Base-by-base conservation (phyloP, 768 basidiomycete genomes). In the Paxillus involutus region DNA sequence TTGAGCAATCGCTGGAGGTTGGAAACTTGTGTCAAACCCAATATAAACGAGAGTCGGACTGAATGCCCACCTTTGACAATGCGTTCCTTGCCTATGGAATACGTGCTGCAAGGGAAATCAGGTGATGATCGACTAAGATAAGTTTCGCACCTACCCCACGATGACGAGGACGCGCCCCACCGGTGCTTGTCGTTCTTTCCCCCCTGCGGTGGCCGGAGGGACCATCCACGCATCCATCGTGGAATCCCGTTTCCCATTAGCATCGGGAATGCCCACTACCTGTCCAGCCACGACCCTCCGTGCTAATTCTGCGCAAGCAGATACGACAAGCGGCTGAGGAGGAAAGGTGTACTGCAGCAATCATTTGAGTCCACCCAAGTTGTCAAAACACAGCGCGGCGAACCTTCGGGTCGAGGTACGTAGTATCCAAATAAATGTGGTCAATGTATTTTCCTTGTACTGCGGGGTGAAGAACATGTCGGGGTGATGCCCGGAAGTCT, bases 31-130 rank as follows among this genome's bases (percentile, higher is more conserved):
- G 26, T 53, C 58, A 33, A 52, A 17, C 19, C 10, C 24, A 21
- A n/a, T 46, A 26, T 54, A 17, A 50, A 45, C 13, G 24, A 13
- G 4, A 48, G 32, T 21, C 48, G 36, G 14, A n/a, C 53, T 39
- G 37, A 10, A 21, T 42, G 47, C 61, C 32, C 52, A 91, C 93
- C 94, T 81, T 98, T 97, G 39, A 97, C 94, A 39, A 98, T 89
- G 21, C 97, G 85, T 70, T 99, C 97, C 69, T 99, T 99, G 39
- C 97, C 97, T 46, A 98, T 93, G 0, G 92, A 92, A 71, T 99
- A 99, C 0, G 97, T 98, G 10, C 94, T 93, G 55, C 39, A 51
- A 43, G n/a, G 47, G 12, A 21, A 21, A 26, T 58, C 26, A 60
- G 49, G 12, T 16, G 19, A 12, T 19, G n/a, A 39, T 30, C 44